Conservation (phyloP, 1,284 basidiomycete genomes). For the Ustilago tritici region DNA sequence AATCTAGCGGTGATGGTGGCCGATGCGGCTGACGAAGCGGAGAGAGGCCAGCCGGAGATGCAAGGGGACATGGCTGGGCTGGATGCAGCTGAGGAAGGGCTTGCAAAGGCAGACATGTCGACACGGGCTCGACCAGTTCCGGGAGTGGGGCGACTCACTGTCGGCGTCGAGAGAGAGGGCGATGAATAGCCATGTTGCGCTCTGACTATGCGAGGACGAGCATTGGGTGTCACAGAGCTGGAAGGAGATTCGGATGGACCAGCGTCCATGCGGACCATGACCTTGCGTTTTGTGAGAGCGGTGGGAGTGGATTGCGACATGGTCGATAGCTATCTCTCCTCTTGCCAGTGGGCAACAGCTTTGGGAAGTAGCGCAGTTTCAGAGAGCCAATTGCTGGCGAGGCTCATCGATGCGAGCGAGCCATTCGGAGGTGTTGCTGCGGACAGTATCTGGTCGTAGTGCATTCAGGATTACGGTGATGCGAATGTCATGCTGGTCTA, state of each 20-base stretch:
- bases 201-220: conserved; percentile 42
- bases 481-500: background rate
- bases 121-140: conserved; percentile 41
- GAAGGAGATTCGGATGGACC: conserved; percentile 33
- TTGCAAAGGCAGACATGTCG: conserved; percentile 48
- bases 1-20: conserved; percentile 25
- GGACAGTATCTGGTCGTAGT: background rate
- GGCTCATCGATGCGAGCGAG: background rate
- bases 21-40: conserved; percentile 22
- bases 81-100: conserved; percentile 28
- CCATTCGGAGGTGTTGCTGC: background rate
- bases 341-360: too few relatives aligned
- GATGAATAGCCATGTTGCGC: conserved; percentile 46
- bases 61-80: conserved; percentile 47
- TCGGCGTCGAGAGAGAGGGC: conserved; percentile 33
- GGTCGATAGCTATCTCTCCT: background rate
- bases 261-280: conserved; percentile 49
- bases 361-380: background rate
- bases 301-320: conserved; percentile 50
- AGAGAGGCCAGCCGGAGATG: conserved; percentile 12
- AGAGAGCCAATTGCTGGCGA: background rate
- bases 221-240: conserved; percentile 32
- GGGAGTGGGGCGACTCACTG: conserved; percentile 14
- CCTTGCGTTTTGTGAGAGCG: conserved; percentile 43
- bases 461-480: background rate